Base-by-base conservation (phyloP, 2,329 filamentous ascomycete genomes). In the Phialocephala subalpina region DNA sequence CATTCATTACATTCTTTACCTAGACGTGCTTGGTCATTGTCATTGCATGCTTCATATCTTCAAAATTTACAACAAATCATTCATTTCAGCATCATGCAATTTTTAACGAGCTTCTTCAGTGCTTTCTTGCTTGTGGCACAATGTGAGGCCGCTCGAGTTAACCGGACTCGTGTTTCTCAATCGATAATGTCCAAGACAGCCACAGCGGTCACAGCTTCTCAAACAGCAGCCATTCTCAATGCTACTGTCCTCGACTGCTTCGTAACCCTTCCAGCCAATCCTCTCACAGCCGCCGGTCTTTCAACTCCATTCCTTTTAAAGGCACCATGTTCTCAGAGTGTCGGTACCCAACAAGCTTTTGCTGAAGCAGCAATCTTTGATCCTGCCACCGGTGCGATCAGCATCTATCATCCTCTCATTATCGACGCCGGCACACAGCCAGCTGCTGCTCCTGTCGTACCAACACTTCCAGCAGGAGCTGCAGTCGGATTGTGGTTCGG, bases 291-390 rank as follows among this genome's bases (percentile, higher is more conserved):
- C 40, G 20, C 36, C 6, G 45, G 58, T 11, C 45, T 61, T 16
- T 53, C 58, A 8, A 61, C 58, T 25, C 58, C 58, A 5, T 61
- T 61, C 45, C 58, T 61, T 25, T 29, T 60, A 2, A 27, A 60
- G 5, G n/a, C 58, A 22, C 58, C 42, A 36, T 61, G 58, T 27
- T 33, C 16, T 9, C 58, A 61, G n/a, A 61, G 27, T 9, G 58
- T 61, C 6, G 58, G 27, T 38, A 61, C 58, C 3, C 58, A 61
- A n/a, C 58, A 61, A 40, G 29, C 58, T 12, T 53, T 61, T 40
- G 58, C 58, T 35, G 45, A 61, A 53, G 58, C 58, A 20, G 58
- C 58, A 7, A 61, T 61, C 18, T 61, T 25, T 33, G 58, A 61
- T 25, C 58, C 58, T n/a, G 45, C 58, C 4, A 61, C 58, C 5